Evolutionary conservation across 1,139 yeast genomes (phyloP).

Genomic region (Kodamaea sp.): DNA sequence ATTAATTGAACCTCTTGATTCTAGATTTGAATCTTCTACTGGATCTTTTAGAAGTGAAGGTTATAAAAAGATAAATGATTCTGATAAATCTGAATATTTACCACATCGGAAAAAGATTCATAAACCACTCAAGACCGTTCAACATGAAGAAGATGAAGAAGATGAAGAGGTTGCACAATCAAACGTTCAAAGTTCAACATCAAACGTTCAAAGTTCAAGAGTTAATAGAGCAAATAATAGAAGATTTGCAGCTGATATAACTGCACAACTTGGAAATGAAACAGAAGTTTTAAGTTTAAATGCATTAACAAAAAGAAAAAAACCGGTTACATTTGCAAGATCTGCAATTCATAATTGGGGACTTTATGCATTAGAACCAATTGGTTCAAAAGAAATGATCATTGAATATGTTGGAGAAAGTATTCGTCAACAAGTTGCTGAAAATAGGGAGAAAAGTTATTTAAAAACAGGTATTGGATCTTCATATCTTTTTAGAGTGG

Average conservation of each 20-base stretch:
- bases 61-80: constrained; percentile 67
- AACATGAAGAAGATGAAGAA: constrained; percentile 54
- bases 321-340: constrained; percentile 92
- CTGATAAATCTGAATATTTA: constrained; percentile 67
- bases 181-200: constrained; percentile 59
- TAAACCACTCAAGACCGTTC: constrained; percentile 55
- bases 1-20: constrained; percentile 29
- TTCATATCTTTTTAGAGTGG: constrained; percentile 85
- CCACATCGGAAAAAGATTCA: constrained; percentile 65
- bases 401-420: constrained; percentile 98
- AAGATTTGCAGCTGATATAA: constrained; percentile 86
- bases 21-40: constrained; percentile 41
- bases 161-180: too few relatives aligned
- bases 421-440: constrained; percentile 91
- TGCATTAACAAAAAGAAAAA: constrained; percentile 80
- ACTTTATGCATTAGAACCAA: constrained; percentile 88
- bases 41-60: constrained; percentile 78
- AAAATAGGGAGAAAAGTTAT: constrained; percentile 83
- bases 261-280: constrained; percentile 78
- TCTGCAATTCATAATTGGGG: constrained; percentile 99
- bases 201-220: constrained; percentile 65
- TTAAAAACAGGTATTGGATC: constrained; percentile 93
- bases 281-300: constrained; percentile 76
- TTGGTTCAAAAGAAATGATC: constrained; percentile 93
- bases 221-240: constrained; percentile 86